A percentile compares a stretch with the other conserved stretches of the same genome.
Conservation (phyloP, 495 filamentous ascomycete species). For the Aspergillus kassunensis region DNA sequence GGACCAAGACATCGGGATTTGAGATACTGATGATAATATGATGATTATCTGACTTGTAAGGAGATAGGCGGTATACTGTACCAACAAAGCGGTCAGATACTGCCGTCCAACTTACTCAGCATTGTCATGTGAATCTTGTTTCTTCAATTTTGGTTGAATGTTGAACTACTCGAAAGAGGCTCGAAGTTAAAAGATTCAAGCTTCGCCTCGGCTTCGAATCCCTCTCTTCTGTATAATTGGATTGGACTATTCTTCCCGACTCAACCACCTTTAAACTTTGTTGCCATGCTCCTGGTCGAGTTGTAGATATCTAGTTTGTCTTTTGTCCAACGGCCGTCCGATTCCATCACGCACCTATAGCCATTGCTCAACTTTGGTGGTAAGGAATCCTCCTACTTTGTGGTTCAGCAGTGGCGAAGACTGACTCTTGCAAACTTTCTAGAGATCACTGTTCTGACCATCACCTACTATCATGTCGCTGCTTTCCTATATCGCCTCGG, state of each 20-base stretch:
- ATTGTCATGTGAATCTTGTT: conserved; percentile 4
- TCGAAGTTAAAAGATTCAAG: background rate
- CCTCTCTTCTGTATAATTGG: background rate
- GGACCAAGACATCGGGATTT: no score
- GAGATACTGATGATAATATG: no score
- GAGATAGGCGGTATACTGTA: background rate
- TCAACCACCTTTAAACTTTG: background rate
- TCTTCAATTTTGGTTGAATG: conserved; percentile 6
- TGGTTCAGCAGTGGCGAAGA: background rate
- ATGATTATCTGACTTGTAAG: no score
- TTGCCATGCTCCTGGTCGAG: conserved; percentile 7
- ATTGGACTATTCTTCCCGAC: conserved; percentile 9
- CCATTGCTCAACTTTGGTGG: conserved; percentile 3
- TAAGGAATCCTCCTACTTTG: background rate
- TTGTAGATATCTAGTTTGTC: conserved; percentile 9
- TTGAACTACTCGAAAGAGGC: background rate
- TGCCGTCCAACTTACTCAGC: conserved; percentile 8
- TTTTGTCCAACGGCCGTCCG: conserved; percentile 14
- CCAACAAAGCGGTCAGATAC: conserved; percentile 2
- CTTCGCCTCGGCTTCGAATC: background rate
- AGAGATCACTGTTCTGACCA: background rate
- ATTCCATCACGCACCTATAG: conserved; percentile 13
- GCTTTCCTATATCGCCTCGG: conserved; percentile 45
- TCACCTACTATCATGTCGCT: conserved; percentile 32
- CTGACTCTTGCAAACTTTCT: background rate